Evolutionary conservation across 148 eudicot species (phyloP).

Genomic region (Diospyros lotus): DNA sequence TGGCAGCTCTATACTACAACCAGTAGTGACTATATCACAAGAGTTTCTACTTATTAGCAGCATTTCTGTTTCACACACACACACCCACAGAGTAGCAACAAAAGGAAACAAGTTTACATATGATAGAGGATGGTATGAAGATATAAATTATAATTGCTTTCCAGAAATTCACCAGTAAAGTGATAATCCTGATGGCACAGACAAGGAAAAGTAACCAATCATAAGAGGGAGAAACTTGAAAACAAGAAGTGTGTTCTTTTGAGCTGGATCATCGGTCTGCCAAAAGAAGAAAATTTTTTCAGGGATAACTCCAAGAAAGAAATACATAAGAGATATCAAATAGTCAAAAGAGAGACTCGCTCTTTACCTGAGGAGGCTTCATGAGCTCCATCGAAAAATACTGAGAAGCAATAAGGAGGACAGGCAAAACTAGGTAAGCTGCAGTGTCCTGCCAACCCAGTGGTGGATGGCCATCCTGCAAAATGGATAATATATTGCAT

Average conservation of each 20-base stretch:
- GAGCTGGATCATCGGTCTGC: slow-evolving; percentile 90
- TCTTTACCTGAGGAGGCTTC: slow-evolving; percentile 93
- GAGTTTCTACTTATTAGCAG: not conserved
- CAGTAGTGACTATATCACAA: not conserved
- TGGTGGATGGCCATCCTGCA: slow-evolving; percentile 99
- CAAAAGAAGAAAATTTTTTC: slow-evolving; percentile 26
- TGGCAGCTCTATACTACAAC: not conserved
- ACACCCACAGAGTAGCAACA: not conserved
- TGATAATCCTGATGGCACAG: slow-evolving; percentile 97
- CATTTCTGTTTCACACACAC: too few species aligned
- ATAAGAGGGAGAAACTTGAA: slow-evolving; percentile 95
- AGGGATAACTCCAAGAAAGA: slow-evolving; percentile 20
- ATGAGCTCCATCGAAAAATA: slow-evolving; percentile 93
- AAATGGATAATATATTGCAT: not conserved
- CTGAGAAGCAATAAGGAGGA: slow-evolving; percentile 86
- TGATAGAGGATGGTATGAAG: slow-evolving; percentile 5
- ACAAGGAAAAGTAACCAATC: slow-evolving; percentile 97
- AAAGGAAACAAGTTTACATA: not conserved
- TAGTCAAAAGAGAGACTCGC: not conserved
- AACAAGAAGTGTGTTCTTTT: slow-evolving; percentile 86
- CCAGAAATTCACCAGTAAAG: slow-evolving; percentile 73
- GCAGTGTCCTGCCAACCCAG: slow-evolving; percentile 90
- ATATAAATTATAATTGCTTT: slow-evolving; percentile 4
- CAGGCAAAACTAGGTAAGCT: slow-evolving; percentile 95
- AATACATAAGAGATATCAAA: slow-evolving; percentile 12